phyloP scores from a whole-genome alignment of 1,284 basidiomycete species.

The Leucoagaricus sp. region DNA sequence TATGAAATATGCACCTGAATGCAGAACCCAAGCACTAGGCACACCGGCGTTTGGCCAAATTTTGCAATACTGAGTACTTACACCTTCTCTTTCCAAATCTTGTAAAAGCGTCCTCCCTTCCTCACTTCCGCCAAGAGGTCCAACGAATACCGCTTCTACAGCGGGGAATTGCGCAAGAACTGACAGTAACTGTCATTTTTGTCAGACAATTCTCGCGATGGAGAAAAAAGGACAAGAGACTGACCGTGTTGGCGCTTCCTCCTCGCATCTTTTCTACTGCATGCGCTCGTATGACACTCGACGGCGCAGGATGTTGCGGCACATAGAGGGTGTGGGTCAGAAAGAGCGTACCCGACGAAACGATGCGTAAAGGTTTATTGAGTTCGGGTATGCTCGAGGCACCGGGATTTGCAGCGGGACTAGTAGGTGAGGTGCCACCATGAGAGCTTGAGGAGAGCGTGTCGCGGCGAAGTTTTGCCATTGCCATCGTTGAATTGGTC shows the following conservation, averaged over 20 bases:
- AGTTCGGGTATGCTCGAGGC: conserved; percentile 20
- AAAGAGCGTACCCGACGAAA: conserved; percentile 79
- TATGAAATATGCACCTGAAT: conserved; percentile 51
- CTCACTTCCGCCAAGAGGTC: conserved; percentile 69
- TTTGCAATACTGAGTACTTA: conserved; percentile 73
- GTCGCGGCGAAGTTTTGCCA: conserved; percentile 44
- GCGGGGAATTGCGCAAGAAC: conserved; percentile 68
- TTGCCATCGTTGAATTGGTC: conserved; percentile 1
- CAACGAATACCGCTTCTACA: conserved; percentile 70
- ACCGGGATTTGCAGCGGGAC: not conserved
- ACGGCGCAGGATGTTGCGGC: conserved; percentile 59
- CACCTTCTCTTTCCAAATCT: conserved; percentile 66
- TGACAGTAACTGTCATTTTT: conserved; percentile 48
- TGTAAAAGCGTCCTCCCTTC: conserved; percentile 63
- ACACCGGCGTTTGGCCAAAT: conserved; percentile 69
- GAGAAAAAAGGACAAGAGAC: conserved; percentile 9
- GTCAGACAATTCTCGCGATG: not conserved
- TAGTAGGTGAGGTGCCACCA: not conserved
- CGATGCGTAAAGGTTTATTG: conserved; percentile 58
- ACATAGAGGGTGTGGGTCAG: conserved; percentile 69
- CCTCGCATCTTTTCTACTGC: conserved; percentile 66
- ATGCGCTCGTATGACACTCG: conserved; percentile 64
- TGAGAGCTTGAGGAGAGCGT: conserved; percentile 4
- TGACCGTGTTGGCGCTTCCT: conserved; percentile 64
- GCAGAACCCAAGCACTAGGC: conserved; percentile 79